Base-by-base conservation (phyloP, 2,329 filamentous ascomycete species). In the Xylaria hypoxylon region DNA sequence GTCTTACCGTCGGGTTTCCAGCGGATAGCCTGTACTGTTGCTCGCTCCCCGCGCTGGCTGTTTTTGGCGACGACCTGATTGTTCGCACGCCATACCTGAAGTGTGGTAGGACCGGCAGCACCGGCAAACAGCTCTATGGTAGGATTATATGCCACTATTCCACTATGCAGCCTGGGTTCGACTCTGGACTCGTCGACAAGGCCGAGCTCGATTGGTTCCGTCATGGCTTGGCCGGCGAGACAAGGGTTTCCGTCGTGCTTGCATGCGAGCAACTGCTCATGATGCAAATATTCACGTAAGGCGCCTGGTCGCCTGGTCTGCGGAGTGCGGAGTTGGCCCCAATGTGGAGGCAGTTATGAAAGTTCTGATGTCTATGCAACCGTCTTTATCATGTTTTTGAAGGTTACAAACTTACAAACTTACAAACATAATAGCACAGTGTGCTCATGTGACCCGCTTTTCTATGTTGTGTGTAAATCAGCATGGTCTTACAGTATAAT, bases 71-170 rank as follows among this genome's bases (percentile, higher is more conserved):
- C 85, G 7, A 82, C 72, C 70, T 97, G 93, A 1, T 90, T 91
- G 67, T 91, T 92, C 17, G 94, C 86, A 55, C 95, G 87, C 79
- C 91, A 94, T 48, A 97, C 89, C 71, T 91, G 85, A 19, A 97
- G 82, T 56, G 89, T 88, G 55, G 88, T 88, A 67, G 89, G 87
- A 17, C 85, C 84, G n/a, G 85, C 87, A 13, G 92, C 91, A 13
- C 94, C 84, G 5, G 90, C 90, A n/a, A 91, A 85, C 51, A 98
- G 84, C 79, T 97, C 93, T 82, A 97, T 92, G 8, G 90, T 91
- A 17, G 94, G 93, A 78, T 93, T 97, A 79, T 92, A 93, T 28
- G 89, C 85, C 38, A 95, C 83, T 57, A 91, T 85, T 52, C 84
- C 81, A 40, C 83, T 80, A 42, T 86, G 83, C 24, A 88, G 83